Evolutionary conservation across 805 yeast genomes (phyloP).

Genomic region (Torulaspora gathmanii): DNA sequence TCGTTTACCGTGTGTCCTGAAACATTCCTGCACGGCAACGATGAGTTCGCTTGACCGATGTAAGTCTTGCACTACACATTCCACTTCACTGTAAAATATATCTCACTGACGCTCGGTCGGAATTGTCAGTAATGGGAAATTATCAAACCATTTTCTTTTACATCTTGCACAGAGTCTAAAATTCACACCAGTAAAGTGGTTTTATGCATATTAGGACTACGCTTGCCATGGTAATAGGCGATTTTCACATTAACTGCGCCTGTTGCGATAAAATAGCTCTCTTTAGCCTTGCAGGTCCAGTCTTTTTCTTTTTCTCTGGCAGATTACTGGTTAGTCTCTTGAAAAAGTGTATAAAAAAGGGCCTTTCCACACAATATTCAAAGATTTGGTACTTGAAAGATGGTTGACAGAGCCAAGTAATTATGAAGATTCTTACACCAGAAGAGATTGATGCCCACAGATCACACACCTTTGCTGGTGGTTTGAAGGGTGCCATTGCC

Average conservation of each 20-base stretch:
- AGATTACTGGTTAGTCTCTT: background rate
- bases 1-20: constrained; percentile 1
- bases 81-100: background rate
- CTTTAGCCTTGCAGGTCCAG: background rate
- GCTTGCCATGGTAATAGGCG: background rate
- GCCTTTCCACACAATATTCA: background rate
- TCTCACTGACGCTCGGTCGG: constrained; percentile 1
- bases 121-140: constrained; percentile 3
- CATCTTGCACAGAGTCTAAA: background rate
- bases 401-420: no score
- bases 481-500: constrained; percentile 50
- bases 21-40: constrained; percentile 1
- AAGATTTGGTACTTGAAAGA: no score
- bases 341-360: constrained; percentile 9
- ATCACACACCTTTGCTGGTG: constrained; percentile 55
- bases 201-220: no score
- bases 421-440: constrained; percentile 61
- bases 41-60: background rate
- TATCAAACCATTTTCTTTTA: background rate
- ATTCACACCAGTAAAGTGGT: background rate
- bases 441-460: constrained; percentile 67
- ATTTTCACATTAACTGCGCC: background rate
- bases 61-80: background rate
- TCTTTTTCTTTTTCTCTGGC: constrained; percentile 4
- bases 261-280: constrained; percentile 3